Base-by-base conservation (phyloP, 139 green algal species). In the Penium margaritaceum region DNA sequence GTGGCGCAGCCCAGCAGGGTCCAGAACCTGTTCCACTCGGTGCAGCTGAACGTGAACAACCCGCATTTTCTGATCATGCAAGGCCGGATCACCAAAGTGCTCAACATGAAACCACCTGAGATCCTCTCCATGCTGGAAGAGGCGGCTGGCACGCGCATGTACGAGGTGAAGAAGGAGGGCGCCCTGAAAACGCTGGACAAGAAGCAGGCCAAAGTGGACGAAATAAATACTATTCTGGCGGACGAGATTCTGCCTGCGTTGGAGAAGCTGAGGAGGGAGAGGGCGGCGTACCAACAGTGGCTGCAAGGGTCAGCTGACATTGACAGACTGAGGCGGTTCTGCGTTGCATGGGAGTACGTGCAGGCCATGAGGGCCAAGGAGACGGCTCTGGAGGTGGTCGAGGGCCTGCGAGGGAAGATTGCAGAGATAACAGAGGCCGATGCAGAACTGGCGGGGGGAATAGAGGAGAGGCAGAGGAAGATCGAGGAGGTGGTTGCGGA, bases 11-110 rank as follows among this genome's bases (percentile, higher is more conserved):
- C 95, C 3, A 86, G 70, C 88, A 90, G 65, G 1, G 92, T 99
- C 24, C 89, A 95, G 60, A 95, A 96, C 77, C 81, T 99, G 41
- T 99, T 99, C 82, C 95, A 98, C 79, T 95, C 89, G 4, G 92
- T 99, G 82, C 90, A 96, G 88, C 86, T 99, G 24, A 99, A 99
- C 73, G 91, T 99, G 43, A 98, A 99, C 90, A 98, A 98, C 81
- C 95, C 95, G 17, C 95, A 98, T 84, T 99, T 99, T 83, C 87
- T 99, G 67, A 98, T 99, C 86, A 99, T 99, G 95, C 95, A 99
- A 33, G 68, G 46, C 53, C 63, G 61, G 33, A 85, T 82, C 63
- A 81, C 72, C 7, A 86, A 96, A 87, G 93, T 99, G 34, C 84
- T 97, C 27, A 99, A 99, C 89, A 98, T 98, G 95, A 97, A 97